Base-by-base conservation (phyloP, 2,329 filamentous ascomycete species). In the Trichoderma arundinaceum region DNA sequence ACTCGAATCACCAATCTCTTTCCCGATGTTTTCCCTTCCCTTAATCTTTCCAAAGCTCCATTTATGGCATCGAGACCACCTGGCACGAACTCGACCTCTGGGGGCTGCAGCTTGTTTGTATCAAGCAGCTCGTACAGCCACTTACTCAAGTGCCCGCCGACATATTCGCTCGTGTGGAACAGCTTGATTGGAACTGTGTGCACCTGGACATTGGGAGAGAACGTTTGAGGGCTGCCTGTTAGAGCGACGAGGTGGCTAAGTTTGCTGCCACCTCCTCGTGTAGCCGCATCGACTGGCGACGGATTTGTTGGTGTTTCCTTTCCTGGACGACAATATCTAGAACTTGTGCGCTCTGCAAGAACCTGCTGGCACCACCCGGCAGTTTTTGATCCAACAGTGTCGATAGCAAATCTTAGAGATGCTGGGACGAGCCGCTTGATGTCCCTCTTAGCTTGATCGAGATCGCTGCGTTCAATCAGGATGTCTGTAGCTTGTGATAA, bases 111-210 rank as follows among this genome's bases (percentile, higher is more conserved):
- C 39, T 38, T 56, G 9, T 46, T 19, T 13, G 43, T 54, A 35
- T 66, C 46, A 15, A 66, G 64, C 1, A 66, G 41, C 32, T 66
- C 64, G 5, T 65, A 63, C 2, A 66, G 41, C 64, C 64, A 66
- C 13, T 66, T 62, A 22, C 64, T 66, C 39, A 66, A 10, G 33
- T 66, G 48, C 3, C 58, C 58, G 4, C 64, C 64, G 4, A 66
- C 58, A 4, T 56, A 58, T 56, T 51, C 12, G 17, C 54, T 62
- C 5, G 64, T 62, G n/a, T 66, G 58, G 17, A 66, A 66, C 8
- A 66, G 48, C 32, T 48, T 66, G 17, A 66, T 63, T 0, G 58
- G 64, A 2, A 56, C 64, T 10, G 64, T 63, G 12, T 66, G 64
- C 1, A 66, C 44, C 33, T 66, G 58, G 3, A 66, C 35, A 15